Evolutionary conservation across 805 yeast genomes (phyloP).

Genomic region (Saccharomycopsis lassenensis): DNA sequence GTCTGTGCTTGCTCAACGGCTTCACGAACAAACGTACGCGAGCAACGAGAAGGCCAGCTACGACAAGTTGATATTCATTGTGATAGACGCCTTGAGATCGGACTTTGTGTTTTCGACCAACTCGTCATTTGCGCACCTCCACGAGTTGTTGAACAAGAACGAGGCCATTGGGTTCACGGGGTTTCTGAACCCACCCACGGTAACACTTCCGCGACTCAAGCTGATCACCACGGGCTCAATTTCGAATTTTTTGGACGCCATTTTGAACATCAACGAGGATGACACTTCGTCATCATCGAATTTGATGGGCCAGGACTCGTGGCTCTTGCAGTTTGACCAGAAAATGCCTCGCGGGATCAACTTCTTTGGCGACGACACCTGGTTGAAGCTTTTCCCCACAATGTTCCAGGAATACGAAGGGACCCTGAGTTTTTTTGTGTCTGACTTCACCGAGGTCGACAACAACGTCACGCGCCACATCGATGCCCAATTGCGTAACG

Average conservation of each 20-base stretch:
- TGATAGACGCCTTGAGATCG: slow-evolving; percentile 85
- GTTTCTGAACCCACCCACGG: slow-evolving; percentile 91
- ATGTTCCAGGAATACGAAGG: slow-evolving; percentile 57
- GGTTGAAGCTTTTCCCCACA: slow-evolving; percentile 69
- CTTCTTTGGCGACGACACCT: slow-evolving; percentile 96
- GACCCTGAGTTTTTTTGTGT: slow-evolving; percentile 86
- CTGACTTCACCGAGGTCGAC: slow-evolving; percentile 92
- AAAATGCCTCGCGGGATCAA: slow-evolving; percentile 38
- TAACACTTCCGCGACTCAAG: slow-evolving; percentile 85
- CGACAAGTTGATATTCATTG: slow-evolving; percentile 64
- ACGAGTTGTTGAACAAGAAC: slow-evolving; percentile 51
- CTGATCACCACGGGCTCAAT: slow-evolving; percentile 93
- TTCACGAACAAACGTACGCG: slow-evolving; percentile 15
- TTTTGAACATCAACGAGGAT: slow-evolving; percentile 85
- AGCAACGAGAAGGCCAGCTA: slow-evolving; percentile 35
- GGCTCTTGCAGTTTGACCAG: slow-evolving; percentile 60
- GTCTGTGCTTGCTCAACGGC: slow-evolving; percentile 9
- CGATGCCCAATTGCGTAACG: slow-evolving; percentile 38
- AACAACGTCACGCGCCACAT: slow-evolving; percentile 85
- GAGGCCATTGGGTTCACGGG: slow-evolving; percentile 84
- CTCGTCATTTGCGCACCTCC: slow-evolving; percentile 62
- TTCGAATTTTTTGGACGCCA: slow-evolving; percentile 89
- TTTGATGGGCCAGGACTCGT: slow-evolving; percentile 68
- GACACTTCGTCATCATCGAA: slow-evolving; percentile 58
- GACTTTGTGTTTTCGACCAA: slow-evolving; percentile 66